A percentile compares a stretch with the other conserved stretches of the same genome.
phyloP scores from a whole-genome alignment of 768 basidiomycete genomes.

The Clathrus columnatus region DNA sequence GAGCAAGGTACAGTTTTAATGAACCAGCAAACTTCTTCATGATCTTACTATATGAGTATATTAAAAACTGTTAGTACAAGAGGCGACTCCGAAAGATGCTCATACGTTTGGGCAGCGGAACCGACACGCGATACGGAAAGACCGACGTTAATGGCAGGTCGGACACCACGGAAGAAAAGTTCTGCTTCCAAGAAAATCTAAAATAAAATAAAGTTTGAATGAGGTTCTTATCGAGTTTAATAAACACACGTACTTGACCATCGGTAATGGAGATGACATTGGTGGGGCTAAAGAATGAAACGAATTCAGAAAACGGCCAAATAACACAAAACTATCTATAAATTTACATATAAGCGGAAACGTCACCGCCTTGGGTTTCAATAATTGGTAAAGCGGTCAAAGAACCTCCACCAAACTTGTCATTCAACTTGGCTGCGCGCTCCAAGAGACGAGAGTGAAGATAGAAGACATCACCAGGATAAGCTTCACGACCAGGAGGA shows the following conservation, averaged over 20 bases:
- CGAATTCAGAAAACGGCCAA: conserved; percentile 7
- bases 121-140: conserved; percentile 99
- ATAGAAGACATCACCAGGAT: conserved; percentile 99
- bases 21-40: conserved; percentile 99
- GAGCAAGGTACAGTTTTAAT: conserved; percentile 91
- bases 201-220: background rate
- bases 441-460: conserved; percentile 99
- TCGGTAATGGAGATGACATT: conserved; percentile 99
- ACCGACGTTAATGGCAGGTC: conserved; percentile 99
- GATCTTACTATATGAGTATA: conserved; percentile 56
- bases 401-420: conserved; percentile 97
- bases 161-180: conserved; percentile 99
- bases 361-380: conserved; percentile 99
- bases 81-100: conserved; percentile 10
- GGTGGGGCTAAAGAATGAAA: conserved; percentile 29
- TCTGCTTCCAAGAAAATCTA: conserved; percentile 98
- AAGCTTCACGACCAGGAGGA: conserved; percentile 99
- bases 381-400: conserved; percentile 99
- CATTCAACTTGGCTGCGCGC: conserved; percentile 99
- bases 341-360: conserved; percentile 97
- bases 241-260: conserved; percentile 45
- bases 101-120: conserved; percentile 98
- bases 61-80: conserved; percentile 5
- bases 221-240: background rate
- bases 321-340: conserved; percentile 44